Percentiles rank a stretch among this genome's conserved stretches.
Evolutionary conservation across 2,329 filamentous ascomycete species (phyloP).

Genomic region (Trichoderma brevicompactum): DNA sequence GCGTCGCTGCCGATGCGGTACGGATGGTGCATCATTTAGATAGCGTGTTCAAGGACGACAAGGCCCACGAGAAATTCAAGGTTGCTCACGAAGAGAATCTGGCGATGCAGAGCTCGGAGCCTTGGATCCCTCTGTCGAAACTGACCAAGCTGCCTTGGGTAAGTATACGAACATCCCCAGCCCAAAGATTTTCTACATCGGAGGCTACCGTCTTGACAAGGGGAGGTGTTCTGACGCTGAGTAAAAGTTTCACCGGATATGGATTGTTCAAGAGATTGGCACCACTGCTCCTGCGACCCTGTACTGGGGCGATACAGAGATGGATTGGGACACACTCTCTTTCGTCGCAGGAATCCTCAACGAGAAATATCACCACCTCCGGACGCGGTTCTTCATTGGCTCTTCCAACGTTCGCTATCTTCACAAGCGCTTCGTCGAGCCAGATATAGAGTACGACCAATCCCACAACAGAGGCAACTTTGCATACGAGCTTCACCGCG

Average conservation of each 20-base stretch:
- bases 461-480: constrained; percentile 42
- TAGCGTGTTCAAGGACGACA: constrained; percentile 40
- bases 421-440: constrained; percentile 42
- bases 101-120: constrained; percentile 35
- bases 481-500: constrained; percentile 44
- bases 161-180: constrained; percentile 27
- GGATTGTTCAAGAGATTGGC: constrained; percentile 47
- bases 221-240: constrained; percentile 6
- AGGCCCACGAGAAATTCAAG: constrained; percentile 38
- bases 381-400: constrained; percentile 38
- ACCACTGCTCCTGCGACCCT: constrained; percentile 41
- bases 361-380: constrained; percentile 41
- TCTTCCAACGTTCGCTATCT: constrained; percentile 44
- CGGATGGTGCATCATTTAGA: constrained; percentile 38
- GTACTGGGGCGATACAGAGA: constrained; percentile 41
- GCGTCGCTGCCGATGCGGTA: constrained; percentile 38
- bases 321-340: constrained; percentile 43
- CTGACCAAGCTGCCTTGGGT: constrained; percentile 43
- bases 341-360: constrained; percentile 41
- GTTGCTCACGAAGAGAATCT: constrained; percentile 40
- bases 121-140: constrained; percentile 42
- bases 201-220: background rate
- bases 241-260: constrained; percentile 42
- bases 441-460: constrained; percentile 36
- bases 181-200: background rate